A percentile compares a stretch with the other conserved stretches of the same genome.
Evolutionary conservation across 1,284 basidiomycete genomes (phyloP).

Genomic region (Rhodotorula sp.): DNA sequence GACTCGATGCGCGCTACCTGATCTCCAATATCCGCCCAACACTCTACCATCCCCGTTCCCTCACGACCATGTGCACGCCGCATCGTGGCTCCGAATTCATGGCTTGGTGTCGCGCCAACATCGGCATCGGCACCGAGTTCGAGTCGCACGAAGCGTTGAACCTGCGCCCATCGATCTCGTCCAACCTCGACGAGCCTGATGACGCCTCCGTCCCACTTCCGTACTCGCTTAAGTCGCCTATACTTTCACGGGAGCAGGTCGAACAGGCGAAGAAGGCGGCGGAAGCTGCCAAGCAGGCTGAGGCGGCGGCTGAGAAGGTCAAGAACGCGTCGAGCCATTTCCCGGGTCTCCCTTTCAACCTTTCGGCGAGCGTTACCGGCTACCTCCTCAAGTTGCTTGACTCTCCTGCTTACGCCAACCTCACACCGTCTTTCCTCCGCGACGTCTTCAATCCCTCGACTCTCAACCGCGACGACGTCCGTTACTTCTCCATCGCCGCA

Average conservation of each 20-base stretch:
- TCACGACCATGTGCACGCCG: constrained; percentile 89
- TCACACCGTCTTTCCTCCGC: constrained; percentile 81
- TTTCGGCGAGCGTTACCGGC: constrained; percentile 75
- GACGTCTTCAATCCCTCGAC: constrained; percentile 87
- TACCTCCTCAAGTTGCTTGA: constrained; percentile 89
- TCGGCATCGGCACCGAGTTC: constrained; percentile 67
- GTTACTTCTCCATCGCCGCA: constrained; percentile 88
- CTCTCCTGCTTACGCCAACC: constrained; percentile 93
- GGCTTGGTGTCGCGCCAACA: constrained; percentile 95
- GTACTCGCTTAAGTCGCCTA: constrained; percentile 55
- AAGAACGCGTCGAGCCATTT: constrained; percentile 29
- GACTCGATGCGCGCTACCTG: constrained; percentile 87
- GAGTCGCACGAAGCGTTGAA: constrained; percentile 38
- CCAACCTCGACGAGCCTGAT: constrained; percentile 40
- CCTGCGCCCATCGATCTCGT: constrained; percentile 36
- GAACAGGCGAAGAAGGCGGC: constrained; percentile 23
- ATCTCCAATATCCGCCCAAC: constrained; percentile 80
- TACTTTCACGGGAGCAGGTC: constrained; percentile 48
- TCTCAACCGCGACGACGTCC: constrained; percentile 72
- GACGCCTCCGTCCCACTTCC: constrained; percentile 46
- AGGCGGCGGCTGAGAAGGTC: constrained; percentile 8
- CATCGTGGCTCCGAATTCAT: constrained; percentile 97
- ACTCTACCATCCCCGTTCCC: constrained; percentile 78
- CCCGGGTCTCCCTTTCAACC: constrained; percentile 45
- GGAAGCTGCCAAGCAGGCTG: neutral